Conservation (phyloP, 2,329 filamentous ascomycete genomes). For the Neoarthrinium moseri region DNA sequence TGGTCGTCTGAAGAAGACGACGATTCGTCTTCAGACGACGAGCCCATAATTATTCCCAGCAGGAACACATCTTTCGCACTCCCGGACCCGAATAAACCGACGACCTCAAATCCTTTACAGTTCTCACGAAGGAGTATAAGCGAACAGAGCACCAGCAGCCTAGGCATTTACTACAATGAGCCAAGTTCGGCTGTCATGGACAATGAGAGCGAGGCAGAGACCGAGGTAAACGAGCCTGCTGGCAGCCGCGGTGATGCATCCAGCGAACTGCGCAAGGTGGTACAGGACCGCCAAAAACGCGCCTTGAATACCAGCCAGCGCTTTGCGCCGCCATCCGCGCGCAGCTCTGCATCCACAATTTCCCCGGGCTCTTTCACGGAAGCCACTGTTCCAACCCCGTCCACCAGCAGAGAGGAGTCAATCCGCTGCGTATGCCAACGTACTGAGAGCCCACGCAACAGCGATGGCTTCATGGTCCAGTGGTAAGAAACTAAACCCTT, state of each 20-base stretch:
- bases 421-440: constrained; percentile 58
- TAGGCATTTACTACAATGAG: constrained; percentile 34
- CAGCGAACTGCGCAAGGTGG: constrained; percentile 58
- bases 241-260: constrained; percentile 52
- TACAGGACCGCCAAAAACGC: constrained; percentile 49
- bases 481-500: constrained; percentile 44
- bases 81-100: constrained; percentile 40
- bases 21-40: constrained; percentile 61
- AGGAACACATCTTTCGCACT: constrained; percentile 58
- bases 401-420: constrained; percentile 38
- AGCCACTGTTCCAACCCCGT: constrained; percentile 44
- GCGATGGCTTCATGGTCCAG: constrained; percentile 59
- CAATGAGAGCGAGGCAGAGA: constrained; percentile 59
- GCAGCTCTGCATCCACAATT: constrained; percentile 31
- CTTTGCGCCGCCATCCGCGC: constrained; percentile 29
- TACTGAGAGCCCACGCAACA: constrained; percentile 31
- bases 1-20: constrained; percentile 50
- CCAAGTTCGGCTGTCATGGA: constrained; percentile 31
- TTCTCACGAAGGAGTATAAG: constrained; percentile 46
- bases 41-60: constrained; percentile 64
- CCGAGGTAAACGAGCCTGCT: constrained; percentile 47
- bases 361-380: constrained; percentile 54
- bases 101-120: constrained; percentile 44
- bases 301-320: constrained; percentile 33
- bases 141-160: constrained; percentile 46